Evolutionary conservation across 2,329 filamentous ascomycete species (phyloP).

Genomic region (Blumeriella jaapii): DNA sequence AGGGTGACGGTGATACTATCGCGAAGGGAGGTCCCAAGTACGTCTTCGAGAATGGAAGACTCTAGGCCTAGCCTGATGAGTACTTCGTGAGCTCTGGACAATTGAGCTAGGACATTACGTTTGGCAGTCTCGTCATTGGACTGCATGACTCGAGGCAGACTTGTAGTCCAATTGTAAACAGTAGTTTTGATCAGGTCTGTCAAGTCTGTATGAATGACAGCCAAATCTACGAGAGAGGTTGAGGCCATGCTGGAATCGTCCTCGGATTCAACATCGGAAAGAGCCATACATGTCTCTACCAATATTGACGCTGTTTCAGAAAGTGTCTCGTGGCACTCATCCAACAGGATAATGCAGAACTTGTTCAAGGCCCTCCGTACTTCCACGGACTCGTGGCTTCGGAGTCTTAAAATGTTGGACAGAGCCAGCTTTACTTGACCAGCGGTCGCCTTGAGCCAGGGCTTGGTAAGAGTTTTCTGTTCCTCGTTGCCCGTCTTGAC

Average conservation of each 20-base stretch:
- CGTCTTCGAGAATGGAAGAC: conserved; percentile 54
- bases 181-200: conserved; percentile 55
- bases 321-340: conserved; percentile 67
- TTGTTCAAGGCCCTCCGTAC: conserved; percentile 56
- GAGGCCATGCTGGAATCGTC: conserved; percentile 25
- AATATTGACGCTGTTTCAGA: conserved; percentile 57
- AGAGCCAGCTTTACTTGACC: conserved; percentile 76
- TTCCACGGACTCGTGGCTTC: conserved; percentile 55
- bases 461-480: conserved; percentile 30
- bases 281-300: conserved; percentile 68
- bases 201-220: conserved; percentile 49
- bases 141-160: conserved; percentile 74
- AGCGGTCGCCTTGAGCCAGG: conserved; percentile 72
- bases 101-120: conserved; percentile 57
- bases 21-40: conserved; percentile 55
- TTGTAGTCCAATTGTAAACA: conserved; percentile 70
- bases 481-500: conserved; percentile 17
- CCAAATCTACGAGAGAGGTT: conserved; percentile 48
- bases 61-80: conserved; percentile 51
- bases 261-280: conserved; percentile 43
- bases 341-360: conserved; percentile 64
- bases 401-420: conserved; percentile 63
- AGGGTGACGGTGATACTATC: conserved; percentile 50
- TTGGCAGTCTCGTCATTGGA: conserved; percentile 72
- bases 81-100: conserved; percentile 62